Conservation (phyloP, 768 basidiomycete species). For the Termitomyces sp. region DNA sequence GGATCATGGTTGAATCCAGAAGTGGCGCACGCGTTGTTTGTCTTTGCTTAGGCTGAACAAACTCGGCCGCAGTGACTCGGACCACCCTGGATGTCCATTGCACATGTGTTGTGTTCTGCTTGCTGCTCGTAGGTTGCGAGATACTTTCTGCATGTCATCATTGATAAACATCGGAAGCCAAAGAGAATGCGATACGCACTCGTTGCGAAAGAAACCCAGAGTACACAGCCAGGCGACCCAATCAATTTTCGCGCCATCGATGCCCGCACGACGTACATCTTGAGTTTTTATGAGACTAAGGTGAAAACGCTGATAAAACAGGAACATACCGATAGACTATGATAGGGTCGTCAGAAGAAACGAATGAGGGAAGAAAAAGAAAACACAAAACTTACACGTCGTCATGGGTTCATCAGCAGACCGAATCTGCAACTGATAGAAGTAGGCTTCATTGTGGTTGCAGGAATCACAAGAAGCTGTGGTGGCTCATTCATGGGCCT, state of each 20-base stretch:
- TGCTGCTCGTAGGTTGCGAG: background rate
- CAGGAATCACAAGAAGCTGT: constrained; percentile 71
- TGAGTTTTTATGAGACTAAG: background rate
- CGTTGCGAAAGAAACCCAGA: background rate
- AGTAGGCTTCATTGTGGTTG: constrained; percentile 83
- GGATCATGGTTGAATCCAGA: background rate
- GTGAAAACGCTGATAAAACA: background rate
- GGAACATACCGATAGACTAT: constrained; percentile 58
- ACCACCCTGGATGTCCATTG: background rate
- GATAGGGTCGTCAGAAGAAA: background rate
- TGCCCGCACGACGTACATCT: constrained; percentile 63
- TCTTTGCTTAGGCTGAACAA: background rate
- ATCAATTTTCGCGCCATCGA: constrained; percentile 67
- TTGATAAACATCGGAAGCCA: background rate
- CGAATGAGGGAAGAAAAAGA: background rate
- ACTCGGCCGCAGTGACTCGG: background rate
- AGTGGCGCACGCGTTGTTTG: constrained; percentile 10
- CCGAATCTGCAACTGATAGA: constrained; percentile 93
- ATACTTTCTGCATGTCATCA: background rate
- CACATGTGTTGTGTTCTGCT: background rate
- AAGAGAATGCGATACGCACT: background rate
- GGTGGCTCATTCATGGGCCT: background rate
- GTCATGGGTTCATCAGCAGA: constrained; percentile 94
- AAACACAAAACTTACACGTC: constrained; percentile 39
- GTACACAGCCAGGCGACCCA: background rate